Percentiles rank a stretch among this genome's conserved stretches.
Evolutionary conservation across 495 filamentous ascomycete genomes (phyloP).

Genomic region (Neurospora discreta): DNA sequence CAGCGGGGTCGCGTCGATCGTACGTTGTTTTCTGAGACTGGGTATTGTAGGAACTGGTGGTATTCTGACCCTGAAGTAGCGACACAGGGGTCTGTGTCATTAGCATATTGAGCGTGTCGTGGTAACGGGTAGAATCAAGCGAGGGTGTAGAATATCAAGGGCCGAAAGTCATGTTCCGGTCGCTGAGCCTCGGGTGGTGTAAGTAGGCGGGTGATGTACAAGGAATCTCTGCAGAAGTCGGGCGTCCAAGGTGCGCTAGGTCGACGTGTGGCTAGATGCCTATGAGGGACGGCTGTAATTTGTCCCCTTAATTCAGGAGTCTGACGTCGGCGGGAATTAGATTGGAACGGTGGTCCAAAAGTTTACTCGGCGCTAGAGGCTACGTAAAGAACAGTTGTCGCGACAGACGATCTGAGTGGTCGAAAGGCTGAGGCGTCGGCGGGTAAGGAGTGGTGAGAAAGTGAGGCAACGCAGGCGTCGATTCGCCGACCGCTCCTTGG

Average conservation of each 20-base stretch:
- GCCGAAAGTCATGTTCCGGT: neutral
- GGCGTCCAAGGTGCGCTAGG: neutral
- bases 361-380: constrained; percentile 14
- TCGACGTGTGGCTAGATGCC: neutral
- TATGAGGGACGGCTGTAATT: neutral
- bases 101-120: constrained; percentile 27
- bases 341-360: neutral
- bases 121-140: neutral
- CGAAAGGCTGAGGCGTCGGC: constrained; percentile 15
- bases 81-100: constrained; percentile 40
- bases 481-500: constrained; percentile 23
- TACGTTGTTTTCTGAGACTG: constrained; percentile 10
- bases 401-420: constrained; percentile 23
- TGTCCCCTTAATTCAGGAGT: neutral
- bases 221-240: neutral
- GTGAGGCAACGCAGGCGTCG: constrained; percentile 10
- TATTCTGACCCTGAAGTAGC: constrained; percentile 35
- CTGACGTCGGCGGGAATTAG: neutral
- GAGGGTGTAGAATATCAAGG: neutral
- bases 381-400: constrained; percentile 8
- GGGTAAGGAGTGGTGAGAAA: constrained; percentile 15
- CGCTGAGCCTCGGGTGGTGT: neutral
- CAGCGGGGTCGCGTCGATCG: constrained; percentile 5
- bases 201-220: neutral
- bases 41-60: constrained; percentile 24